These are phyloP conservation scores for Debaryomyces subglobosus DNA, from an alignment of 1,139 yeast species.

Conservation along the genomic window DNA sequence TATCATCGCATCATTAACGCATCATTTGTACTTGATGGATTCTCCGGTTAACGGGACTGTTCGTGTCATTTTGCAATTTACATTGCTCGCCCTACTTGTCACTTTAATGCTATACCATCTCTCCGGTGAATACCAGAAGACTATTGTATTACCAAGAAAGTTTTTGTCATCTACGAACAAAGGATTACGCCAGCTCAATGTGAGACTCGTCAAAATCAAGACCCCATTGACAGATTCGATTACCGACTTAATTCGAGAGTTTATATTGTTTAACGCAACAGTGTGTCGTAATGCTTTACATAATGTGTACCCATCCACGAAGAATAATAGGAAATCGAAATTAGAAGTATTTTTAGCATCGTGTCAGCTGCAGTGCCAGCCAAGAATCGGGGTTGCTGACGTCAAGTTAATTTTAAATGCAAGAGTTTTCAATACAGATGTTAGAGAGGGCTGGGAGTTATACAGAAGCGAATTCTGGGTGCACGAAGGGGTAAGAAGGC, in stretches of 20 bases:
- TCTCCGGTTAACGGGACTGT: constrained; percentile 30
- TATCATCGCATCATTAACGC: constrained; percentile 43
- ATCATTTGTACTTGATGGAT: constrained; percentile 41
- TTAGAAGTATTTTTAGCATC: constrained; percentile 47
- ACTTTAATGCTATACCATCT: constrained; percentile 78
- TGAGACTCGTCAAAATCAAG: constrained; percentile 72
- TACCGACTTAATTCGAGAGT: constrained; percentile 48
- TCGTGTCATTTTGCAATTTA: constrained; percentile 58
- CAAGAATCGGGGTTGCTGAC: constrained; percentile 48
- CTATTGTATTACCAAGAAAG: constrained; percentile 79
- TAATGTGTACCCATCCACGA: constrained; percentile 38
- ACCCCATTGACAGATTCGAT: constrained; percentile 57
- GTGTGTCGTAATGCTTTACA: constrained; percentile 33
- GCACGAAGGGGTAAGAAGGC: constrained; percentile 74
- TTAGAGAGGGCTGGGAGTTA: constrained; percentile 93
- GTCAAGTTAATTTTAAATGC: constrained; percentile 80
- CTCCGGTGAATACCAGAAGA: constrained; percentile 86
- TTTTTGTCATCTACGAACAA: constrained; percentile 82
- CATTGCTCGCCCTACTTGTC: constrained; percentile 65
- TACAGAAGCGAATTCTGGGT: constrained; percentile 94
- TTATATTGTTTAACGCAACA: constrained; percentile 37
- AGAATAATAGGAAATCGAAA: constrained; percentile 34
- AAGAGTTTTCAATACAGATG: constrained; percentile 77
- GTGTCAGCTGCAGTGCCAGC: constrained; percentile 51
- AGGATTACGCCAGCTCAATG: constrained; percentile 81